Conservation (phyloP, 2,329 filamentous ascomycete species). For the Penicillium sp. region DNA sequence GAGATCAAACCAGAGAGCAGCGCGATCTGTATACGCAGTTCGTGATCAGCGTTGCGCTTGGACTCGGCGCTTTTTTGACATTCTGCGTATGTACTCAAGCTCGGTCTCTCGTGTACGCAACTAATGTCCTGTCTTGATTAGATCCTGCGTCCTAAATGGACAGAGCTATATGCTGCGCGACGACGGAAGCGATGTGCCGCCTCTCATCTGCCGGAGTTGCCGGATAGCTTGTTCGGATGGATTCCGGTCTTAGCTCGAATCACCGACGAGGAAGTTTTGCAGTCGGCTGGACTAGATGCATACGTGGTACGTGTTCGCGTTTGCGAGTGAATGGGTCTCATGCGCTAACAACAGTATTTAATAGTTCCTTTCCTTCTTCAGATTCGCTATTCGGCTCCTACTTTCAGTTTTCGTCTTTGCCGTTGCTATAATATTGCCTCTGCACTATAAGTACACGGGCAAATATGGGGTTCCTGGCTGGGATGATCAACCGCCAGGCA, state of each 20-base stretch:
- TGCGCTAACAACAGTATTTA: constrained; percentile 2
- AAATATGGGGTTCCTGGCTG: constrained; percentile 37
- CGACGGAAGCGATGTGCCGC: constrained; percentile 67
- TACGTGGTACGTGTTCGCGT: constrained; percentile 62
- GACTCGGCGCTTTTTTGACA: constrained; percentile 41
- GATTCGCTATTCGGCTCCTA: constrained; percentile 84
- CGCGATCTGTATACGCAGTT: constrained; percentile 43
- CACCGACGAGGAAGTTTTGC: constrained; percentile 80
- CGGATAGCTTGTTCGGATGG: constrained; percentile 86
- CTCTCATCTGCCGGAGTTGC: constrained; percentile 66
- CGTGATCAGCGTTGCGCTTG: constrained; percentile 40
- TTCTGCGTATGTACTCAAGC: constrained; percentile 39
- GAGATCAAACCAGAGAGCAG: constrained; percentile 30
- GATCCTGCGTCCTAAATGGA: constrained; percentile 87
- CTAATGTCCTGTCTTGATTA: constrained; percentile 34
- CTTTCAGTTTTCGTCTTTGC: constrained; percentile 75
- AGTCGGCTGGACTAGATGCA: constrained; percentile 86
- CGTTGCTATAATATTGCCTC: constrained; percentile 71
- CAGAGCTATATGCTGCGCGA: constrained; percentile 79
- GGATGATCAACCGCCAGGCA: constrained; percentile 28
- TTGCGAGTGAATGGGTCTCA: background rate
- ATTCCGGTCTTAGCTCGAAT: constrained; percentile 79
- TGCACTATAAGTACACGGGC: constrained; percentile 65
- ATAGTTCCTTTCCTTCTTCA: constrained; percentile 87
- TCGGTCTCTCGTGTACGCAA: background rate